Evolutionary conservation across 495 filamentous ascomycete species (phyloP).

Genomic region (Penicillium chermesinum): DNA sequence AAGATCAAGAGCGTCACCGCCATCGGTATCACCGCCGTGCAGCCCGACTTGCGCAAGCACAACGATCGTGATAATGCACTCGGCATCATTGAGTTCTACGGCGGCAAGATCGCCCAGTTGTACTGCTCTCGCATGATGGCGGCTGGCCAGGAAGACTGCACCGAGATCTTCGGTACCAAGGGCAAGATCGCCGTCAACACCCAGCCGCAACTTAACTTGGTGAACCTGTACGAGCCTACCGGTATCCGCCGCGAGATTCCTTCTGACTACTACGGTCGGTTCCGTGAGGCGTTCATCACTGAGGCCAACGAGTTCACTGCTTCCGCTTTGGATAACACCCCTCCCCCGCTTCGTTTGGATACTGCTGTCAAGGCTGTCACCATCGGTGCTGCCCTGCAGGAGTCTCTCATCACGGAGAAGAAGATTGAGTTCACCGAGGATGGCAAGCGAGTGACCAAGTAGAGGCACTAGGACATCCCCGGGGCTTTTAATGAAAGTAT

Average conservation of each 20-base stretch:
- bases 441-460: constrained; percentile 19
- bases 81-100: constrained; percentile 55
- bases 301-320: constrained; percentile 55
- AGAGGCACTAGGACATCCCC: not conserved
- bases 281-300: constrained; percentile 52
- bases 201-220: constrained; percentile 43
- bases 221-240: constrained; percentile 40
- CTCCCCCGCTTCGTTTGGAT: constrained; percentile 42
- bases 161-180: constrained; percentile 53
- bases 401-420: constrained; percentile 32
- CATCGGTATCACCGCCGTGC: constrained; percentile 48
- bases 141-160: constrained; percentile 51
- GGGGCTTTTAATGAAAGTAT: not conserved
- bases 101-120: constrained; percentile 52
- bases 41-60: constrained; percentile 46
- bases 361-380: constrained; percentile 25
- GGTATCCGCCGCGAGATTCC: constrained; percentile 51
- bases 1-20: constrained; percentile 42
- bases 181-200: constrained; percentile 52
- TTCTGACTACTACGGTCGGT: constrained; percentile 50
- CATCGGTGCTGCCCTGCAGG: constrained; percentile 35
- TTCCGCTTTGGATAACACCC: constrained; percentile 43
- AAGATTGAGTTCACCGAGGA: constrained; percentile 32
- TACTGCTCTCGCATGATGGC: constrained; percentile 57
- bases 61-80: constrained; percentile 56